Percentiles rank a stretch among this genome's conserved stretches.
phyloP scores from a whole-genome alignment of 23 red algal species.

The Chondrus crispus region DNA sequence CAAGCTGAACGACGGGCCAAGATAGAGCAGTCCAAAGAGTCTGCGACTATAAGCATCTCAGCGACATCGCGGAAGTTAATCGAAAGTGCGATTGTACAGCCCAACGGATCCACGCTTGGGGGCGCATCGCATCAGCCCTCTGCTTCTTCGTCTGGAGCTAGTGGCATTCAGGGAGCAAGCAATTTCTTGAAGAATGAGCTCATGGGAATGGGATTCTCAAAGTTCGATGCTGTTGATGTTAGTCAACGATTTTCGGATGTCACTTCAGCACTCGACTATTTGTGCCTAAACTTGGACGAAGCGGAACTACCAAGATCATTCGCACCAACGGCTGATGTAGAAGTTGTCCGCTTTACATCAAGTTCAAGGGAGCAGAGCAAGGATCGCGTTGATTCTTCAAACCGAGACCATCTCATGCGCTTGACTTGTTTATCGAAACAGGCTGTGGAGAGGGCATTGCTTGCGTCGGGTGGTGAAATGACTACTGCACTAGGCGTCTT shows the following conservation, averaged over 20 bases:
- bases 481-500: neutral
- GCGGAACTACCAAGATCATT: constrained; percentile 71
- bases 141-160: neutral
- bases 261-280: constrained; percentile 63
- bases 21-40: constrained; percentile 40
- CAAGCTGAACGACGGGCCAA: constrained; percentile 20
- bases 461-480: constrained; percentile 11
- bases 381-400: neutral
- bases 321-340: constrained; percentile 64
- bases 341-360: constrained; percentile 70
- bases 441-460: constrained; percentile 54
- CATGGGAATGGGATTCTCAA: constrained; percentile 29
- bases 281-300: constrained; percentile 88
- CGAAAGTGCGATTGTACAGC: constrained; percentile 66
- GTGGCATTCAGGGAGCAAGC: neutral
- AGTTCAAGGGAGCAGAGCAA: neutral
- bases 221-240: constrained; percentile 53
- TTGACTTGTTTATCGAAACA: constrained; percentile 31
- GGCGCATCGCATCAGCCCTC: neutral
- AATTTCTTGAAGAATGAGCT: neutral
- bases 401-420: neutral
- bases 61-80: constrained; percentile 53
- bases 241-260: constrained; percentile 21
- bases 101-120: neutral
- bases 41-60: constrained; percentile 56